Base-by-base conservation (phyloP, 2,329 filamentous ascomycete species). In the Aspergillus udagawae region DNA sequence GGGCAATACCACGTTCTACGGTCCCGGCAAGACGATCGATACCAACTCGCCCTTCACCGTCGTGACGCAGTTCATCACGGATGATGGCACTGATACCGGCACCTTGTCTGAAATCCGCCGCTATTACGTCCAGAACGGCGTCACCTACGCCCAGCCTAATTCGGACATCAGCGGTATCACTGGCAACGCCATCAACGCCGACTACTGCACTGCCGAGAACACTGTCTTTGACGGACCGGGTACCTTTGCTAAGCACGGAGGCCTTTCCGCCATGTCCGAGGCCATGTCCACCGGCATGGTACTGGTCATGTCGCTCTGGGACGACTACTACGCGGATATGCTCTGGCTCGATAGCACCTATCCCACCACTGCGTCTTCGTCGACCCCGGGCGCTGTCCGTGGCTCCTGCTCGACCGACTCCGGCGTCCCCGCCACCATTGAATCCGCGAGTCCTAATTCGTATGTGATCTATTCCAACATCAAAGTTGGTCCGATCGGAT, bases 271-370 rank as follows among this genome's bases (percentile, higher is more conserved):
- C 47, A 84, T 89, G 80, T 79, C 80, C 60, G 69, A 75, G 1
- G 85, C 83, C 28, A 73, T 88, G 44, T 69, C 71, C 4, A 65
- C 78, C 29, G 85, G 84, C 38, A 86, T 88, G 83, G 85, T 87
- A 41, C 79, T 89, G 17, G 85, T 87, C 63, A 80, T 89, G 78
- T 72, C 67, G 55, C 60, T 75, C 55, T 86, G 84, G 84, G 84
- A 88, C 67, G 87, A 90, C 75, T 82, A 89, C 74, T 74, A 82
- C 58, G 76, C 83, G 67, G 81, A 87, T 75, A 90, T 91, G 86
- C 82, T 88, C 67, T 91, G 88, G 88, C 82, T 91, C 65, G 88
- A 91, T 78, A 83, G 82, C 59, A 82, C 77, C 70, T 88, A 83
- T 78, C 86, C 87, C 51, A 76, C 77, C 58, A 67, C 70, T 56